Percentiles rank a stretch among this genome's conserved stretches.
phyloP scores from a whole-genome alignment of 345 rosid species.

The Acer negundo region DNA sequence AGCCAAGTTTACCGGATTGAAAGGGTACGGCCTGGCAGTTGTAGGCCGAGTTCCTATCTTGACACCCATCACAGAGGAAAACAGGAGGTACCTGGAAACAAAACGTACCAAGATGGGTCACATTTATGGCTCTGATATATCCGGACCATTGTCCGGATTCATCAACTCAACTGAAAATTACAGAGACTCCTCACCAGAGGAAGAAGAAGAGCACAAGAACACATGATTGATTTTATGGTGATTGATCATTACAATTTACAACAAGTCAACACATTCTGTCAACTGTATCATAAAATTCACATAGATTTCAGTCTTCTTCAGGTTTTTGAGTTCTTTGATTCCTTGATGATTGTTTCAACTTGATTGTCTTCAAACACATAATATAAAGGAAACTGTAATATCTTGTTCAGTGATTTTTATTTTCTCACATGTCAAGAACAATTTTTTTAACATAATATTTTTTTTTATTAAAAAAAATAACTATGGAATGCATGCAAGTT shows the following conservation, averaged over 20 bases:
- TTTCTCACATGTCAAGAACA: no score
- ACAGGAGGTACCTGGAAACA: slow-evolving; percentile 77
- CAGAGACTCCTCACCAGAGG: slow-evolving; percentile 19
- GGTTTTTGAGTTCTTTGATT: slow-evolving; percentile 10
- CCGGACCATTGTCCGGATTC: slow-evolving; percentile 48
- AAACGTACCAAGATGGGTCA: slow-evolving; percentile 89
- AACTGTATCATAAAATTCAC: background rate
- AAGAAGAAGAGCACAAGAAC: slow-evolving; percentile 2
- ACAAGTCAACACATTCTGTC: background rate
- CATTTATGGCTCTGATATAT: slow-evolving; percentile 70
- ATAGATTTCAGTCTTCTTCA: background rate
- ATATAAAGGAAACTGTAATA: background rate
- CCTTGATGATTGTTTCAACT: background rate
- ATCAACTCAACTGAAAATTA: slow-evolving; percentile 22
- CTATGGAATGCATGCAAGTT: background rate
- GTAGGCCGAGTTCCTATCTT: slow-evolving; percentile 76
- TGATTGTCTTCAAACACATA: background rate
- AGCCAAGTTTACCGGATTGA: slow-evolving; percentile 81
- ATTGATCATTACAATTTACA: background rate
- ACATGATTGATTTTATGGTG: background rate
- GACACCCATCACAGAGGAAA: slow-evolving; percentile 82
- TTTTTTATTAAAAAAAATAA: no score
- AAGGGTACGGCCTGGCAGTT: slow-evolving; percentile 84
- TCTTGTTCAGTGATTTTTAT: no score
- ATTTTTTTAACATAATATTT: no score